phyloP scores from a whole-genome alignment of 2,329 filamentous ascomycete species.

The Thelonectria rubi region DNA sequence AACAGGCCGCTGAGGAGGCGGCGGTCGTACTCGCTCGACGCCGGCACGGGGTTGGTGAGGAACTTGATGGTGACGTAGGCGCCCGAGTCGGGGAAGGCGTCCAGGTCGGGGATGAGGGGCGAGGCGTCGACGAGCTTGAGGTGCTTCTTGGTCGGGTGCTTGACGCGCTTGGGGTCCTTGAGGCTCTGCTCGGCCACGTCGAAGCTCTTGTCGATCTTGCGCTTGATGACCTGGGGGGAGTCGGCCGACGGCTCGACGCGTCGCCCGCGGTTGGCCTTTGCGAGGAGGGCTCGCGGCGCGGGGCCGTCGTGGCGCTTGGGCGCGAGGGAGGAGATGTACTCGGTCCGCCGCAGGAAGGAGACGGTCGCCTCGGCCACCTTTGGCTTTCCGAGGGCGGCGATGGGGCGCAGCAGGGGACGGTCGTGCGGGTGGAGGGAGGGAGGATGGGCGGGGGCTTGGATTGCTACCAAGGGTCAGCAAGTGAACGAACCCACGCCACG shows the following conservation, averaged over 20 bases:
- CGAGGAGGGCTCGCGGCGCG: conserved; percentile 51
- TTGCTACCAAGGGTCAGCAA: conserved; percentile 64
- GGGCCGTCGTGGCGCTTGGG: conserved; percentile 60
- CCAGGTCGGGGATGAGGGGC: conserved; percentile 71
- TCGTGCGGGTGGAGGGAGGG: conserved; percentile 84
- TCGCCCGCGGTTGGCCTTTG: conserved; percentile 46
- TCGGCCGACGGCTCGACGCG: conserved; percentile 67
- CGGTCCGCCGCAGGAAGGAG: conserved; percentile 93
- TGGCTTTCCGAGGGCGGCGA: conserved; percentile 85
- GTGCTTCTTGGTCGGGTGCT: conserved; percentile 67
- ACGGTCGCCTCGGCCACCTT: conserved; percentile 80
- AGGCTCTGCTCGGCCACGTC: conserved; percentile 62
- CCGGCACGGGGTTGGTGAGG: conserved; percentile 68
- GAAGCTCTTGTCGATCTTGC: conserved; percentile 72
- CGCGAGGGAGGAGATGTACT: conserved; percentile 81
- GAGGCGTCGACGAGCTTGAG: conserved; percentile 67
- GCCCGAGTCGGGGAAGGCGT: conserved; percentile 74
- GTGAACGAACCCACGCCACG: not conserved
- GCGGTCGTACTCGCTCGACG: conserved; percentile 62
- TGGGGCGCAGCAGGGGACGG: conserved; percentile 81
- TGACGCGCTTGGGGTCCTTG: conserved; percentile 62
- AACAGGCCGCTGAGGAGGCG: conserved; percentile 70
- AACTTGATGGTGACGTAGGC: conserved; percentile 77
- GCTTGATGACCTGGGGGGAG: conserved; percentile 72
- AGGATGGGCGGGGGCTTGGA: conserved; percentile 78